Conservation (phyloP, 805 yeast genomes). For the Teunomyces funiuensis region DNA sequence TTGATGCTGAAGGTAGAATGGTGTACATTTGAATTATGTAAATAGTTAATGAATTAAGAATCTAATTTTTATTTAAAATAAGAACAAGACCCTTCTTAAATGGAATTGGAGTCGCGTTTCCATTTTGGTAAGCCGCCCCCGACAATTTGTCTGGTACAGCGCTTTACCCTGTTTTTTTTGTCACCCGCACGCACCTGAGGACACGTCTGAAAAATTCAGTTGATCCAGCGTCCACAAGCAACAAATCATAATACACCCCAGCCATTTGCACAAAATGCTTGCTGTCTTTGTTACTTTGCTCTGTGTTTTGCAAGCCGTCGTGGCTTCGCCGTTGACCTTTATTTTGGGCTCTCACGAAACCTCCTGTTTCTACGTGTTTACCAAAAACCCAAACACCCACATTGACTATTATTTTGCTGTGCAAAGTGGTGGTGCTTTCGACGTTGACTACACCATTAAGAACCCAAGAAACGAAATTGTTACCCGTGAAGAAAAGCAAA, state of each 20-base stretch:
- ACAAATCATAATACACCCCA: neutral
- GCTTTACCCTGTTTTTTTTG: no score
- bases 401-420: constrained; percentile 83
- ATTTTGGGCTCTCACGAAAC: constrained; percentile 72
- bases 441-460: constrained; percentile 66
- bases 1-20: constrained; percentile 65
- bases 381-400: constrained; percentile 55
- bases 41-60: constrained; percentile 35
- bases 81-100: neutral
- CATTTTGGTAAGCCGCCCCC: no score
- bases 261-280: neutral
- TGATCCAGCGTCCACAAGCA: constrained; percentile 5
- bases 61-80: constrained; percentile 38
- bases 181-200: constrained; percentile 4
- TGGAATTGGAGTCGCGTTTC: no score
- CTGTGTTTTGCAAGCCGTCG: constrained; percentile 20
- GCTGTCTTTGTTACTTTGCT: constrained; percentile 3
- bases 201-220: constrained; percentile 10
- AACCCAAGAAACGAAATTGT: constrained; percentile 58
- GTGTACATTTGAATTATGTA: constrained; percentile 34
- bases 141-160: no score
- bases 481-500: constrained; percentile 56
- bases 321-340: constrained; percentile 66
- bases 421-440: constrained; percentile 76
- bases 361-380: constrained; percentile 70